Evolutionary conservation across 805 yeast species (phyloP).

Genomic region (Saturnispora besseyi): DNA sequence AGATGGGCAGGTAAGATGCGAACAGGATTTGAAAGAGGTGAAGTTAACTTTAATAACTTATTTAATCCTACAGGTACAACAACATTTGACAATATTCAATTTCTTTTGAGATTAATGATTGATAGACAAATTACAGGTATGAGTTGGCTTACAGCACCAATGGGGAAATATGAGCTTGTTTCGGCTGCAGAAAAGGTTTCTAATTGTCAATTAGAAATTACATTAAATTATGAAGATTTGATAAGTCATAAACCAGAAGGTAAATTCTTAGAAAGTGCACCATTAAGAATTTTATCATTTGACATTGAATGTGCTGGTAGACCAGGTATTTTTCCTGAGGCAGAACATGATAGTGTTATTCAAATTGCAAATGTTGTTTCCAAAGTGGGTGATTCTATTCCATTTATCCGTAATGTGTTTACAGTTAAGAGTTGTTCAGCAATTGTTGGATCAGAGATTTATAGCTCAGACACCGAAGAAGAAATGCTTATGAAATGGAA

Average conservation of each 20-base stretch:
- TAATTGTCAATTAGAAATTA: constrained; percentile 78
- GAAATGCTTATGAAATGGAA: constrained; percentile 84
- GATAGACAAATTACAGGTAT: constrained; percentile 91
- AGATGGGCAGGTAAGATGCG: constrained; percentile 60
- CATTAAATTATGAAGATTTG: constrained; percentile 57
- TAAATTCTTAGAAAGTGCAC: constrained; percentile 88
- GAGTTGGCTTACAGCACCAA: constrained; percentile 94
- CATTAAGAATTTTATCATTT: constrained; percentile 83
- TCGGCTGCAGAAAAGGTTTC: constrained; percentile 38
- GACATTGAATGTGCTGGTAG: constrained; percentile 99
- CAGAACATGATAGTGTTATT: constrained; percentile 87
- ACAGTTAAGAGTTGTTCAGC: constrained; percentile 88
- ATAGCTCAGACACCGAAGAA: constrained; percentile 62
- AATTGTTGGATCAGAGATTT: constrained; percentile 87
- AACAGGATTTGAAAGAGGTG: constrained; percentile 77
- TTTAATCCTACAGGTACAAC: constrained; percentile 53
- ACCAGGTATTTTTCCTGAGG: constrained; percentile 92
- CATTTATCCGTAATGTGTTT: constrained; percentile 90
- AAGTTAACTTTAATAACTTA: constrained; percentile 51
- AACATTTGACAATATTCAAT: constrained; percentile 87
- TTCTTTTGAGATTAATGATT: constrained; percentile 76
- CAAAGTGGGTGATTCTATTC: constrained; percentile 70
- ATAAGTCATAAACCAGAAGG: constrained; percentile 85
- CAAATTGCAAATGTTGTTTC: constrained; percentile 95
- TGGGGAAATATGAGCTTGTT: constrained; percentile 50